phyloP scores from a whole-genome alignment of 257 asterid species.

The Solanum etuberosum region DNA sequence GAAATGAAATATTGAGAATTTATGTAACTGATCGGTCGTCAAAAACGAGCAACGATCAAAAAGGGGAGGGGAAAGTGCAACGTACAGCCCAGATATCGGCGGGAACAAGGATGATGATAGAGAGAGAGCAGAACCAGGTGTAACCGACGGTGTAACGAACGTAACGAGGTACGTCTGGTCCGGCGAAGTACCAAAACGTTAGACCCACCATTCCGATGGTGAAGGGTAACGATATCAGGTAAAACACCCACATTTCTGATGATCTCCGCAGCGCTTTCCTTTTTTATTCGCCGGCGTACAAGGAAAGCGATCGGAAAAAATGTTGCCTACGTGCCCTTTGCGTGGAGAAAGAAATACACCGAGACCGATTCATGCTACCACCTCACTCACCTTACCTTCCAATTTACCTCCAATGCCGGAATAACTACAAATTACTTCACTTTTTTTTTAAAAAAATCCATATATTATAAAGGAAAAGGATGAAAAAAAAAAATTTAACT shows the following conservation, averaged over 20 bases:
- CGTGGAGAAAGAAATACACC: not conserved
- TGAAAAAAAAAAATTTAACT: not conserved
- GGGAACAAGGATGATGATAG: conserved; percentile 65
- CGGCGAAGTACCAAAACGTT: conserved; percentile 55
- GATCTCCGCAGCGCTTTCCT: not conserved
- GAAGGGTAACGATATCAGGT: conserved; percentile 53
- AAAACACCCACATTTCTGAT: conserved; percentile 53
- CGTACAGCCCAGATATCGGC: conserved; percentile 82
- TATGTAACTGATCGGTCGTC: not conserved
- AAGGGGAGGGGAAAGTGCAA: not conserved
- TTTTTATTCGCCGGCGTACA: not conserved
- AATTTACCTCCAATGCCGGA: not conserved
- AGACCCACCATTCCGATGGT: conserved; percentile 66
- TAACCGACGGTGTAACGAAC: conserved; percentile 57
- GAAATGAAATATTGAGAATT: not conserved
- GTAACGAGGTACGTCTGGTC: conserved; percentile 62
- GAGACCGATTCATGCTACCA: not conserved
- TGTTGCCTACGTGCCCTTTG: not conserved
- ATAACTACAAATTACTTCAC: not conserved
- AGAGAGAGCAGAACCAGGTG: conserved; percentile 75
- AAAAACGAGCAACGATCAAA: not conserved
- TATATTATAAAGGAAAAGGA: not conserved
- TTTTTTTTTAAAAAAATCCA: not conserved
- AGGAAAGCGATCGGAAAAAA: not conserved
- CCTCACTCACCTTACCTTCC: not conserved